Evolutionary conservation across 1,139 yeast genomes (phyloP).

Genomic region (Hemisphaericaspora xylanilytica): DNA sequence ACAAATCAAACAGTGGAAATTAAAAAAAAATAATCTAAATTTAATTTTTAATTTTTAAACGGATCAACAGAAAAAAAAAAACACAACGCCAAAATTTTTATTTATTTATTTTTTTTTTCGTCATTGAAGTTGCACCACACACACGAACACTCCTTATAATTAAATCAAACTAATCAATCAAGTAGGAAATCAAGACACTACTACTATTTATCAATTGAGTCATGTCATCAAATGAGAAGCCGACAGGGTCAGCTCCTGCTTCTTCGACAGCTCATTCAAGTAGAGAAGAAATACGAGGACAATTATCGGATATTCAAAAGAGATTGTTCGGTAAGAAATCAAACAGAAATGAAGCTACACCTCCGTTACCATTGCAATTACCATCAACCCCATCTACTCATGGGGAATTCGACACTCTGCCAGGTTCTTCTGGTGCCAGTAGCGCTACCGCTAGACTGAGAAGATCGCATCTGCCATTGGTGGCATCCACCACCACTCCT

Average conservation of each 20-base stretch:
- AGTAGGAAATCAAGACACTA: too few species aligned
- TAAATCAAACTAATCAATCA: too few species aligned
- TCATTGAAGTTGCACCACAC: too few species aligned
- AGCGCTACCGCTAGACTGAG: conserved; percentile 1
- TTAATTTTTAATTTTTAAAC: too few species aligned
- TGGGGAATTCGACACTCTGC: neutral
- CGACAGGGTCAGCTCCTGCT: conserved; percentile 7
- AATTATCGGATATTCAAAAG: conserved; percentile 59
- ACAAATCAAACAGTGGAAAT: too few species aligned
- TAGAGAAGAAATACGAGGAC: conserved; percentile 50
- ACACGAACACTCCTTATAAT: too few species aligned
- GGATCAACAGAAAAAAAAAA: too few species aligned
- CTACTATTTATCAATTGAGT: conserved; percentile 2
- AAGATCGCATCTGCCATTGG: neutral
- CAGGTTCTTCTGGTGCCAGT: conserved; percentile 1
- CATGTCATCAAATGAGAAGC: conserved; percentile 15
- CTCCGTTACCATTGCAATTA: conserved; percentile 11
- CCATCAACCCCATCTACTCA: neutral
- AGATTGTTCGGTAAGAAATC: conserved; percentile 41
- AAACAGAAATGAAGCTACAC: conserved; percentile 13
- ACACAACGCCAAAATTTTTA: too few species aligned
- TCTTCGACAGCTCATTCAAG: neutral
- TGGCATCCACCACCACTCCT: conserved; percentile 26
- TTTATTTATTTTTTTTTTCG: too few species aligned
- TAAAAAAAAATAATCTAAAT: too few species aligned